Evolutionary conservation across 352 stramenopile genomes (phyloP).

Genomic region (Phytophthora europaea): DNA sequence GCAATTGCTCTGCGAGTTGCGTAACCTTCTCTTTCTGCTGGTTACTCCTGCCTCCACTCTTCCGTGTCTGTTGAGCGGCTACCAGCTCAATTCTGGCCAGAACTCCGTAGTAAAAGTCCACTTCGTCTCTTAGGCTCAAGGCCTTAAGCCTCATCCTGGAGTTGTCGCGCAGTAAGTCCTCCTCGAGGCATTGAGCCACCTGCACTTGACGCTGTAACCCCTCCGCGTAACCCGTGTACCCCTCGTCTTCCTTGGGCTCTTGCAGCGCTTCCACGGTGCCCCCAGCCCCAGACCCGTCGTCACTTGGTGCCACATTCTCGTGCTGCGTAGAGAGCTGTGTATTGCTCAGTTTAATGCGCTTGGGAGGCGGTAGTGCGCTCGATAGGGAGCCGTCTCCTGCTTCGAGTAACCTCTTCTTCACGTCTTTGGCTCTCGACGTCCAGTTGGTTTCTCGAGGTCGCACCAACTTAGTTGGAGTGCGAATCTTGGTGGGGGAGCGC

Average conservation of each 20-base stretch:
- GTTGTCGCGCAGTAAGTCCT: slow-evolving; percentile 59
- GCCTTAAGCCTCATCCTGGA: slow-evolving; percentile 59
- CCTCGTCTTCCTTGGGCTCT: slow-evolving; percentile 17
- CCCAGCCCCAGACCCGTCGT: neutral
- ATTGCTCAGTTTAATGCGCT: slow-evolving; percentile 25
- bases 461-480: slow-evolving; percentile 32
- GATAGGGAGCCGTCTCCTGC: neutral
- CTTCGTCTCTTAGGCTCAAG: slow-evolving; percentile 50
- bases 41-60: slow-evolving; percentile 5
- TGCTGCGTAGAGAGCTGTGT: neutral
- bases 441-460: slow-evolving; percentile 26
- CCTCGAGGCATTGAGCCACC: slow-evolving; percentile 46
- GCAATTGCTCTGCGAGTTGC: slow-evolving; percentile 31
- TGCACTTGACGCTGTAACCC: slow-evolving; percentile 41
- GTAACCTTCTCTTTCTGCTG: slow-evolving; percentile 6
- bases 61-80: slow-evolving; percentile 18
- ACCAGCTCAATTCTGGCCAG: slow-evolving; percentile 55
- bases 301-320: neutral
- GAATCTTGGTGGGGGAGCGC: slow-evolving; percentile 35
- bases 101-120: slow-evolving; percentile 64
- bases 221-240: slow-evolving; percentile 20
- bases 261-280: slow-evolving; percentile 17
- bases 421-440: slow-evolving; percentile 20
- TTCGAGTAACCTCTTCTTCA: slow-evolving; percentile 40
- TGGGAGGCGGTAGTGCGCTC: slow-evolving; percentile 18